Percentiles rank a stretch among this genome's conserved stretches.
Evolutionary conservation across 2,329 filamentous ascomycete species (phyloP).

Genomic region (Colletotrichum spaethianum): DNA sequence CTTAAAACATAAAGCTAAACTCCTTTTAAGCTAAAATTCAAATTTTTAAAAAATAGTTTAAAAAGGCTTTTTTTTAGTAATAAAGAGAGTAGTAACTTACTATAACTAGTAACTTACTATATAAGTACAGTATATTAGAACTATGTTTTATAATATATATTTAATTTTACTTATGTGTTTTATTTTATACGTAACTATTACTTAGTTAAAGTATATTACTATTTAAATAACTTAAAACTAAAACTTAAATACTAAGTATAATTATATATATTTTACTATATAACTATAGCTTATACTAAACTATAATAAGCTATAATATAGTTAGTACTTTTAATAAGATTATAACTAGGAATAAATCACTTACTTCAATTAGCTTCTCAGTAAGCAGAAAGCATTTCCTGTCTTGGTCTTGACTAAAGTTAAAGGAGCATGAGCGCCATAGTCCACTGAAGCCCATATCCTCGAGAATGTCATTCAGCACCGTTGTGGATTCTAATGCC

Average conservation of each 20-base stretch:
- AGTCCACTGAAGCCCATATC: constrained; percentile 75
- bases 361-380: constrained; percentile 72
- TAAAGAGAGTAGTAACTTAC: too few relatives aligned
- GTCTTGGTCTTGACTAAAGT: constrained; percentile 63
- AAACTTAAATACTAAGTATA: not conserved
- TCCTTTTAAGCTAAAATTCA: too few relatives aligned
- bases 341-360: constrained; percentile 23
- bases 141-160: too few relatives aligned
- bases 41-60: too few relatives aligned
- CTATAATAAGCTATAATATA: not conserved
- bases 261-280: not conserved
- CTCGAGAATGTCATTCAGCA: constrained; percentile 68
- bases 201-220: not conserved
- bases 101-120: too few relatives aligned
- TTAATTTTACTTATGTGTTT: too few relatives aligned
- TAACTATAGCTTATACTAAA: not conserved
- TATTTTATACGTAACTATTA: too few relatives aligned
- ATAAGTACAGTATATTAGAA: too few relatives aligned
- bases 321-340: not conserved
- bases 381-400: constrained; percentile 68
- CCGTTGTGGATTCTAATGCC: constrained; percentile 62
- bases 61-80: too few relatives aligned
- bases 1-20: not conserved
- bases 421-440: constrained; percentile 70
- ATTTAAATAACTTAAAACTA: too few relatives aligned